These are phyloP conservation scores for Clarkia xantiana DNA, from an alignment of 345 rosid species.

Conservation along the genomic window DNA sequence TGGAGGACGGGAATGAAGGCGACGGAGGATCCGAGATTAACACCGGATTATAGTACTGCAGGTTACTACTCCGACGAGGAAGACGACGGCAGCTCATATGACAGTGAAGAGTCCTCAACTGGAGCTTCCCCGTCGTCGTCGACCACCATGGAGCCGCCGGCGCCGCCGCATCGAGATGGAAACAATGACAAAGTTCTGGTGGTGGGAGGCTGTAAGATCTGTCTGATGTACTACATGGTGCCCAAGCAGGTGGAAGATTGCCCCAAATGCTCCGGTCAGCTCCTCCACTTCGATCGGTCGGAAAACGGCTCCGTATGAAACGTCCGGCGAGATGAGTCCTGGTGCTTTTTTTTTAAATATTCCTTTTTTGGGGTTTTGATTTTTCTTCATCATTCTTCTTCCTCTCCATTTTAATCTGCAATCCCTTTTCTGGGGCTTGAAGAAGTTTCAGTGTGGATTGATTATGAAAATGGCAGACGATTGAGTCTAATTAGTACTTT, in stretches of 20 bases:
- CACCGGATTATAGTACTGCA: conserved; percentile 22
- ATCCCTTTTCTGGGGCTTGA: no score
- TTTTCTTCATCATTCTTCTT: neutral
- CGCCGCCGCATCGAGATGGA: conserved; percentile 10
- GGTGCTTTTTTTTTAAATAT: neutral
- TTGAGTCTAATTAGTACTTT: no score
- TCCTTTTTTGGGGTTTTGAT: neutral
- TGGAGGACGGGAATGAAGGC: conserved; percentile 65
- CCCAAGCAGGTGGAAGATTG: conserved; percentile 67
- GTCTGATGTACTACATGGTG: conserved; percentile 87
- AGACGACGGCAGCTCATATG: conserved; percentile 37
- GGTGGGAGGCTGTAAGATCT: conserved; percentile 90
- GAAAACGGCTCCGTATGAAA: conserved; percentile 14
- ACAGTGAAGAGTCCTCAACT: conserved; percentile 60
- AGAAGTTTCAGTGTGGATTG: no score
- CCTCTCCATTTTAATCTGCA: neutral
- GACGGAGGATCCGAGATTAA: conserved; percentile 46
- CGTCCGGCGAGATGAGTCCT: no score
- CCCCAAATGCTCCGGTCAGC: conserved; percentile 70
- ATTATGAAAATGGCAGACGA: no score
- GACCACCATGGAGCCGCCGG: conserved; percentile 14
- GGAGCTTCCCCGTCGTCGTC: conserved; percentile 32
- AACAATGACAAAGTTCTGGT: conserved; percentile 49
- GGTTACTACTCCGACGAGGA: conserved; percentile 34
- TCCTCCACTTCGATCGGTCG: conserved; percentile 66